Conservation (phyloP, 305 asterid species). For the Fraxinus sp. region DNA sequence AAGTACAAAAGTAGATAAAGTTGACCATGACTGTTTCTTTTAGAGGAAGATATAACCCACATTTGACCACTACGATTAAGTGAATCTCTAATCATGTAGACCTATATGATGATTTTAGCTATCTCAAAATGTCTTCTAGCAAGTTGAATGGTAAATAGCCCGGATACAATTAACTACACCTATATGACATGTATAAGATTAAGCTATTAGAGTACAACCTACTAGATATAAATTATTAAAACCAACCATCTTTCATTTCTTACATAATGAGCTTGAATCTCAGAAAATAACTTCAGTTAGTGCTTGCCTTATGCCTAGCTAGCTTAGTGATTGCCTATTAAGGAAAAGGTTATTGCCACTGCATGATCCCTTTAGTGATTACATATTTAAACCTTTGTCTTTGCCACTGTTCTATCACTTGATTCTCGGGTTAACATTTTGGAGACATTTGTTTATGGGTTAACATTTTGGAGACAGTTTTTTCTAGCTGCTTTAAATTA, state of each 20-base stretch:
- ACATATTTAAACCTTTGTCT: neutral
- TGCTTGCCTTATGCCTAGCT: neutral
- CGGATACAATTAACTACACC: neutral
- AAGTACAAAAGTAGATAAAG: neutral
- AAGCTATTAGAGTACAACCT: neutral
- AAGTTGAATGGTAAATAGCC: neutral
- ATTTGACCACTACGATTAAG: neutral
- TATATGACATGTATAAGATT: neutral
- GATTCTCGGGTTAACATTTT: neutral
- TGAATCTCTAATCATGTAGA: neutral
- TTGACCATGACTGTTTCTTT: neutral
- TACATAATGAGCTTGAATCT: neutral
- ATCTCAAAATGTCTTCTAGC: neutral
- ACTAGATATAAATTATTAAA: neutral
- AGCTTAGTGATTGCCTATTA: neutral
- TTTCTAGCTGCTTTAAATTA: neutral
- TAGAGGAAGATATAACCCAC: neutral
- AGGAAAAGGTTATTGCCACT: neutral
- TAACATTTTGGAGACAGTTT: neutral
- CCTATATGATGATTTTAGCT: neutral
- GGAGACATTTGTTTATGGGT: neutral
- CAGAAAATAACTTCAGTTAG: neutral
- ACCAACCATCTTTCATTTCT: neutral
- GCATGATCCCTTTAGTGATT: neutral
- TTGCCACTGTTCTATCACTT: neutral